Evolutionary conservation across 352 stramenopile genomes (phyloP).

Genomic region (Phytophthora megakarya): DNA sequence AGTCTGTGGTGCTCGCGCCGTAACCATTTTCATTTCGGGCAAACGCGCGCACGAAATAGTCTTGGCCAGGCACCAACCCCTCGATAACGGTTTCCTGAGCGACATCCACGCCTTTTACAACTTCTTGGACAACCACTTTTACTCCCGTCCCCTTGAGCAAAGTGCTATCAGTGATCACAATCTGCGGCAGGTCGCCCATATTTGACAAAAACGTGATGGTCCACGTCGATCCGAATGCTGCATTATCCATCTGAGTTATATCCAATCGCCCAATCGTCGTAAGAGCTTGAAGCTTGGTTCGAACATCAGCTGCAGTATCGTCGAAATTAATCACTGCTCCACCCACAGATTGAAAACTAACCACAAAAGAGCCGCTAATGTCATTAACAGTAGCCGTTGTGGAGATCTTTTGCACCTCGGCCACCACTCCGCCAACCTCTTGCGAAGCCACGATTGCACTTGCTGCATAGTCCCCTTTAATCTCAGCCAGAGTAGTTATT

Average conservation of each 20-base stretch:
- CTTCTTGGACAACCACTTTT: conserved; percentile 48
- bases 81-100: conserved; percentile 69
- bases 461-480: conserved; percentile 49
- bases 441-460: conserved; percentile 51
- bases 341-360: conserved; percentile 69
- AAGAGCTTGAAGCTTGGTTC: conserved; percentile 74
- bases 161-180: conserved; percentile 38
- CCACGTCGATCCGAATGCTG: conserved; percentile 61
- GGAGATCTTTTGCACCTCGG: conserved; percentile 71
- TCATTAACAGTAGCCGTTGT: conserved; percentile 42
- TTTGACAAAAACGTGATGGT: conserved; percentile 76
- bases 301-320: conserved; percentile 72
- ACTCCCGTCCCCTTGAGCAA: conserved; percentile 55
- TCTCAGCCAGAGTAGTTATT: conserved; percentile 31
- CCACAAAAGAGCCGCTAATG: conserved; percentile 57
- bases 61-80: conserved; percentile 41
- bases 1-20: conserved; percentile 53
- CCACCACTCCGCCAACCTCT: conserved; percentile 61
- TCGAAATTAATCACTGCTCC: conserved; percentile 67
- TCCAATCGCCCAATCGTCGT: conserved; percentile 67
- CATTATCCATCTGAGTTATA: conserved; percentile 52
- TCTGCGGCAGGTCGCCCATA: conserved; percentile 59
- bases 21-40: conserved; percentile 75
- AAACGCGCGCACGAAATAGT: conserved; percentile 71
- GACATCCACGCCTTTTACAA: conserved; percentile 62